Conservation (phyloP, 805 yeast genomes). For the Candida cerambycidarum region DNA sequence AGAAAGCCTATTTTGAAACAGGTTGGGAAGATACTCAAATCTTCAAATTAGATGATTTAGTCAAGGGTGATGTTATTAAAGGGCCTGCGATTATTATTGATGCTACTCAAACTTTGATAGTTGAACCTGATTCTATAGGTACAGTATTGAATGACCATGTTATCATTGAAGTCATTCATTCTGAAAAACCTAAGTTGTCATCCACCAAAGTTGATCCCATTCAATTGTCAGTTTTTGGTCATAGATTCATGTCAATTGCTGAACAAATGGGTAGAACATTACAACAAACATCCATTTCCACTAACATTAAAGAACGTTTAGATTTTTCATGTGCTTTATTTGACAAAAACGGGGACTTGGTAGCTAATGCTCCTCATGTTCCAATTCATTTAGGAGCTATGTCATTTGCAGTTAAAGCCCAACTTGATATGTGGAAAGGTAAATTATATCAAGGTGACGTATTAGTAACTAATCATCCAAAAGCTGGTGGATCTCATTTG, state of each 20-base stretch:
- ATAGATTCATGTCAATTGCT: constrained; percentile 40
- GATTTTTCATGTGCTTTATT: constrained; percentile 48
- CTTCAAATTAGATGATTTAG: constrained; percentile 22
- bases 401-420: constrained; percentile 48
- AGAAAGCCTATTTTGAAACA: constrained; percentile 27
- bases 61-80: constrained; percentile 19
- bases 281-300: constrained; percentile 46
- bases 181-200: constrained; percentile 22
- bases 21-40: constrained; percentile 32
- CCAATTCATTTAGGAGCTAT: constrained; percentile 49
- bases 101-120: constrained; percentile 30
- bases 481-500: constrained; percentile 45
- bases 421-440: constrained; percentile 39
- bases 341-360: constrained; percentile 42
- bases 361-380: constrained; percentile 48
- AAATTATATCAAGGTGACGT: constrained; percentile 43
- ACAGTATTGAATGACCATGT: constrained; percentile 29
- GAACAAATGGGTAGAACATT: constrained; percentile 47
- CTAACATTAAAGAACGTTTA: constrained; percentile 45
- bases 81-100: constrained; percentile 39
- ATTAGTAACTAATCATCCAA: constrained; percentile 43
- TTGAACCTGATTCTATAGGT: constrained; percentile 34
- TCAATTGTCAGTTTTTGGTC: constrained; percentile 42
- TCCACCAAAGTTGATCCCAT: constrained; percentile 33
- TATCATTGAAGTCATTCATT: constrained; percentile 29